Evolutionary conservation across 495 filamentous ascomycete genomes (phyloP).

Genomic region (Penicillium soppii): DNA sequence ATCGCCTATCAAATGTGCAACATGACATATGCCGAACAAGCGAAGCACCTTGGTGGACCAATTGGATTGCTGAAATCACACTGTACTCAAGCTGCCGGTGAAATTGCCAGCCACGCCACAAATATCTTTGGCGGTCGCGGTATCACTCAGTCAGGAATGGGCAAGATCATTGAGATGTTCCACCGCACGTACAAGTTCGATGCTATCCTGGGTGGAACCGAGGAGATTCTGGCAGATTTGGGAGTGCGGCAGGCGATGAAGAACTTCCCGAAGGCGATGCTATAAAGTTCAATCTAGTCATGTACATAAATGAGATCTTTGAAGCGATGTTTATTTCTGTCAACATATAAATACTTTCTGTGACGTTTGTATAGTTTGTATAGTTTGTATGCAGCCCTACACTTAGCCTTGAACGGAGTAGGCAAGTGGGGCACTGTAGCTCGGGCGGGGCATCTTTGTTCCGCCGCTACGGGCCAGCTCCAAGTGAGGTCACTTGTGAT

Average conservation of each 20-base stretch:
- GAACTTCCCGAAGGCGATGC: constrained; percentile 78
- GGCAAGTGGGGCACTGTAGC: constrained; percentile 5
- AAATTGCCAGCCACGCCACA: constrained; percentile 77
- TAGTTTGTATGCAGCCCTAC: not conserved
- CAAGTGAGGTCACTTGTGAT: constrained; percentile 1
- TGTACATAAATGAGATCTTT: not conserved
- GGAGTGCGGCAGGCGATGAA: constrained; percentile 82
- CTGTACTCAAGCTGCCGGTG: constrained; percentile 71
- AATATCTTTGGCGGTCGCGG: constrained; percentile 87
- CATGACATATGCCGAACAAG: constrained; percentile 77
- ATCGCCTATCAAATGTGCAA: constrained; percentile 87
- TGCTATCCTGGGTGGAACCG: constrained; percentile 79
- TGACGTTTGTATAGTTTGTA: not conserved
- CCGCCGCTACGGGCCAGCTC: constrained; percentile 3
- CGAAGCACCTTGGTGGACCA: constrained; percentile 73
- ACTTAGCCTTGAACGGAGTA: not conserved
- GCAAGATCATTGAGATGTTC: constrained; percentile 76
- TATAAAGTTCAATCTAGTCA: constrained; percentile 44
- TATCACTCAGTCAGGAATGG: constrained; percentile 81
- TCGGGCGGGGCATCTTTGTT: not conserved
- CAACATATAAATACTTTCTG: too few species aligned
- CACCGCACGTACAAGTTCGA: constrained; percentile 87
- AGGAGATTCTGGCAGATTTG: constrained; percentile 80
- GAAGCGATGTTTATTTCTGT: not conserved
- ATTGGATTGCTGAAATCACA: constrained; percentile 83